Evolutionary conservation across 306 rosid genomes (phyloP), one percentile per base, ranked within the genome.

Genomic region (Citrullus mucosospermus): DNA sequence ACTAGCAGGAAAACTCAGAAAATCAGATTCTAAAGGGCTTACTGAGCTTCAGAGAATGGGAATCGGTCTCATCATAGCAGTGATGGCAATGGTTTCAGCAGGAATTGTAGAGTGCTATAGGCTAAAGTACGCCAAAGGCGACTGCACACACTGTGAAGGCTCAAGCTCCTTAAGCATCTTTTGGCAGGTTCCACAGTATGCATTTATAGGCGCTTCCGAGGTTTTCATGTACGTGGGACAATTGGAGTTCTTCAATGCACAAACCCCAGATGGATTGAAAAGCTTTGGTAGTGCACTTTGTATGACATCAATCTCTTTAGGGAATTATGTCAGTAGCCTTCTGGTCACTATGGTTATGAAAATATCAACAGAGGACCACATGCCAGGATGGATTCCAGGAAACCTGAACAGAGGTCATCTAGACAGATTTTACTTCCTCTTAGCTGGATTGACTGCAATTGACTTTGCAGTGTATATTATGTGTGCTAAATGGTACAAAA

Each of bases 181-280:
- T 72, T 96, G 99, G 99, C 99, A 96, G 85, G 83, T 93, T 63
- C 99, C 99, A 41, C 99, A 96, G 80, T 96, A 92, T 9, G 93
- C 96, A 57, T 87, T 89, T 22, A 92, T 96, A 73, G 99, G 99
- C 78, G 99, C 99, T 83, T 96, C 99, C 3, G 99, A 96, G 81
- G 99, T 92, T 36, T 96, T 96, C 84, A 96, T 96, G 99, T 96
- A 96, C 76, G 99, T 96, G 30, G 99, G 98, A 7, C 99, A 96
- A 72, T 78, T 96, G 79, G 99, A 96, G 81, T 96, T 96, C 85
- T 96, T 96, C 89, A 96, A 96, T 22, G 98, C 99, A 53, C 99
- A 96, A 83, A 85, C 99, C 36, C 99, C 99, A 9, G 99, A 96
- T 32, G 97, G 99, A 43, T 87, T 96, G 18, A 96, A 96, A 88